Conservation (phyloP, 352 stramenopile species). For the Pythium brassicae region DNA sequence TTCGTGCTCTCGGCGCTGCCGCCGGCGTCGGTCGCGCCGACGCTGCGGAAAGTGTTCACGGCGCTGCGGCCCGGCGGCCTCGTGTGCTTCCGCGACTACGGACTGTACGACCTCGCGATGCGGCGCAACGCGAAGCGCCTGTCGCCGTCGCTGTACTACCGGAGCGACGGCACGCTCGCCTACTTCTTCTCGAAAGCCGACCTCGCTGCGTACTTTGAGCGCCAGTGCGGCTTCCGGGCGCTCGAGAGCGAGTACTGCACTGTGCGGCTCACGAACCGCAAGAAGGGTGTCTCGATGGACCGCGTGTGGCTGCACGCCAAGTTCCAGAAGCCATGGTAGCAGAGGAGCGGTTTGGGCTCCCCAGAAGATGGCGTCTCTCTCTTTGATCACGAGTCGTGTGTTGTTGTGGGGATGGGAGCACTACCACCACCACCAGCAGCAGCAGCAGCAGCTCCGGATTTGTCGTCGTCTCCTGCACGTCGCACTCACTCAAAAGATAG, state of each 20-base stretch:
- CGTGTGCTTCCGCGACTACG: constrained; percentile 86
- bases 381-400: too few relatives aligned
- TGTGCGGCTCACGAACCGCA: constrained; percentile 68
- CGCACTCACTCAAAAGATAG: too few relatives aligned
- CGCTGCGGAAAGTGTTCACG: constrained; percentile 53
- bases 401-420: too few relatives aligned
- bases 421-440: too few relatives aligned
- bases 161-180: constrained; percentile 71
- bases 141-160: constrained; percentile 54
- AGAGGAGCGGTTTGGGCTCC: not conserved
- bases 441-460: too few relatives aligned
- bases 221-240: constrained; percentile 32
- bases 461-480: too few relatives aligned
- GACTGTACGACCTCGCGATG: constrained; percentile 86
- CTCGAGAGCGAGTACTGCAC: constrained; percentile 78
- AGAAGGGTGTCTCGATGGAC: constrained; percentile 68
- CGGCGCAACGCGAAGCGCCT: constrained; percentile 71
- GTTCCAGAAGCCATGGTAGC: constrained; percentile 35
- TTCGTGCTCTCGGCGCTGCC: constrained; percentile 79
- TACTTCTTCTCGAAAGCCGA: constrained; percentile 74
- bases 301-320: constrained; percentile 81
- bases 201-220: constrained; percentile 39
- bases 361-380: not conserved
- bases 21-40: constrained; percentile 39
- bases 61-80: constrained; percentile 57